Evolutionary conservation across 352 stramenopile genomes (phyloP), one percentile per base, ranked within the genome.

Genomic region (Phytophthora chlamydospora): DNA sequence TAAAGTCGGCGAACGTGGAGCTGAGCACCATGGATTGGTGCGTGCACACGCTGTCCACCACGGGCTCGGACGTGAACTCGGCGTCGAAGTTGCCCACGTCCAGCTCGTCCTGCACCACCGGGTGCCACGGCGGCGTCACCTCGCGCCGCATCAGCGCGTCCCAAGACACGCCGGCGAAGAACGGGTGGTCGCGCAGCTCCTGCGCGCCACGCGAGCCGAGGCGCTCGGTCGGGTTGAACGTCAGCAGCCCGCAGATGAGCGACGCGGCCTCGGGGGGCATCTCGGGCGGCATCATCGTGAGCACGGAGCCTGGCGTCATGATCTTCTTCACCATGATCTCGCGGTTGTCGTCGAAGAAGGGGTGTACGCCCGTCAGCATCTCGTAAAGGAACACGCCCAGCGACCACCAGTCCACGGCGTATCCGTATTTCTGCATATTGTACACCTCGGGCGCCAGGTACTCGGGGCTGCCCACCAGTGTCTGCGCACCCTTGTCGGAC

Each of bases 351-450:
- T 94, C 87, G 36, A 91, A 82, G 69, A 97, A 98, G 8, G 92
- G 92, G 72, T 97, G 90, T 17, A 77, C 62, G 0, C 86, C 87
- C 14, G 88, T 93, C n/a, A 97, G 71, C 86, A 97, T 97, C 62
- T 98, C 92, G 55, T 85, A 95, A 11, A 97, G 53, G 27, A 97
- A 85, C 19, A 97, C 82, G 13, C 92, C 92, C 4, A 98, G 78
- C 44, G 88, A 96, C 91, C 91, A 98, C 91, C 91, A 98, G 64
- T 98, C 92, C 8, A 97, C 91, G 38, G 84, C 90, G 67, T 81
- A 95, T 73, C 76, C 76, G 45, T 92, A 90, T 64, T 83, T 85
- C 64, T 83, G 63, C 75, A 88, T 74, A 39, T 75, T 75, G 48
- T 90, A 85, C 11, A 90, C 74, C 41, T 98, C 93, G 12, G 93